Evolutionary conservation across 176 grass and related monocot species (phyloP).

Genomic region (Lolium perenne): DNA sequence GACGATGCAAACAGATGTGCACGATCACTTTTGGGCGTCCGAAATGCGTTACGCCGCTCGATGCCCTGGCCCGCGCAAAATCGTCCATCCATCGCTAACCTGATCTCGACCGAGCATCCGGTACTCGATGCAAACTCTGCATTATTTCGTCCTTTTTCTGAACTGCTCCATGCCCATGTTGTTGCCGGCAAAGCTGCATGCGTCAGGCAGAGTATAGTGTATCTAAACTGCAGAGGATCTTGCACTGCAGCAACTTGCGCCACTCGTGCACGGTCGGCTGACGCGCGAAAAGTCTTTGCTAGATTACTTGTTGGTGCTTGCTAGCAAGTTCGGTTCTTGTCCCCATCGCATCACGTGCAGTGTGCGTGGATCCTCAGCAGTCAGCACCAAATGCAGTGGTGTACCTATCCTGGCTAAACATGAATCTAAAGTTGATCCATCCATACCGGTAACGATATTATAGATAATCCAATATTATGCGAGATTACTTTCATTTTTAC

Average conservation of each 20-base stretch:
- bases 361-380: not conserved
- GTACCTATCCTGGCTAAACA: too few relatives aligned
- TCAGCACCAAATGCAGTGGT: not conserved
- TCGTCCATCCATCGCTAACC: not conserved
- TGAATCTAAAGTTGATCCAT: too few relatives aligned
- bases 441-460: not conserved
- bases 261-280: not conserved
- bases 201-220: not conserved
- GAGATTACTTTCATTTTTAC: too few relatives aligned
- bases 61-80: too few relatives aligned
- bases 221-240: not conserved
- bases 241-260: not conserved
- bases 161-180: not conserved
- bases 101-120: not conserved
- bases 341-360: not conserved
- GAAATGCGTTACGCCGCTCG: too few relatives aligned
- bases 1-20: too few relatives aligned
- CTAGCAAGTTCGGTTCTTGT: not conserved
- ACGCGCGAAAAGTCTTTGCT: not conserved
- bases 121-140: not conserved
- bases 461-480: too few relatives aligned
- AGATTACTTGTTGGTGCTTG: not conserved
- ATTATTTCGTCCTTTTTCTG: slow-evolving; percentile 2
- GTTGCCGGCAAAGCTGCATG: not conserved
- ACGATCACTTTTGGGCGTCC: too few relatives aligned